Base-by-base conservation (phyloP, 2,329 filamentous ascomycete species). In the Onygenales sp. region DNA sequence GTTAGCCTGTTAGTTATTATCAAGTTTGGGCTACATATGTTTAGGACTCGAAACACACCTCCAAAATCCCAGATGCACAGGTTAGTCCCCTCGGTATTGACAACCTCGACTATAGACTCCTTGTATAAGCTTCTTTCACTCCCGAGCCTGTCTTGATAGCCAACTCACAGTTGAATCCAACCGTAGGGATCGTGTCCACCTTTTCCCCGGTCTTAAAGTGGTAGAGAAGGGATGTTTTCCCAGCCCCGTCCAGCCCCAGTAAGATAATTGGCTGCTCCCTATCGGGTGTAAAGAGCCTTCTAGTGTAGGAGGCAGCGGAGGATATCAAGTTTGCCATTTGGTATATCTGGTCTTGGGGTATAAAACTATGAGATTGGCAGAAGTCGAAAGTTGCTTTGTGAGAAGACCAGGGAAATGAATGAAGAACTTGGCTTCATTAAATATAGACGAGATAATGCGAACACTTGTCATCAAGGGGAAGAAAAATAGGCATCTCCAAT, bases 221-320 rank as follows among this genome's bases (percentile, higher is more conserved):
- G 42, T 46, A 46, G n/a, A 52, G 32, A 52, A 52, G 50, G 17
- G 50, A 45, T 5, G 50, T 45, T 32, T 52, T 45, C 31, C 50
- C 50, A 6, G 42, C 31, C 21, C 27, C 31, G 21, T 38, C 50
- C 43, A 33, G 21, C 7, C 50, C 50, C n/a, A 46, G 32, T 5
- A 52, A 21, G n/a, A 46, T 21, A 7, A 43, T 14, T 27, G 42
- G 31, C 13, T 11, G 32, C 9, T 46, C 11, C 3, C n/a, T 9
- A 9, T 7, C 14, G 36, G 14, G 13, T 33, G 21, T 50, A 33
- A 51, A 33, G n/a, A 51, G 31, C 32, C 32, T 35, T 4, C 13
- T 27, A 21, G 35, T 7, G n/a, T 44, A 51, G 41, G 42, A 27
- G 21, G 21, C 21, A 27, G 21, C 21, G 21, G 21, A 27, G 21